These are phyloP conservation scores for Flaveria trinervia DNA, from an alignment of 129 eudicot species.

Conservation along the genomic window DNA sequence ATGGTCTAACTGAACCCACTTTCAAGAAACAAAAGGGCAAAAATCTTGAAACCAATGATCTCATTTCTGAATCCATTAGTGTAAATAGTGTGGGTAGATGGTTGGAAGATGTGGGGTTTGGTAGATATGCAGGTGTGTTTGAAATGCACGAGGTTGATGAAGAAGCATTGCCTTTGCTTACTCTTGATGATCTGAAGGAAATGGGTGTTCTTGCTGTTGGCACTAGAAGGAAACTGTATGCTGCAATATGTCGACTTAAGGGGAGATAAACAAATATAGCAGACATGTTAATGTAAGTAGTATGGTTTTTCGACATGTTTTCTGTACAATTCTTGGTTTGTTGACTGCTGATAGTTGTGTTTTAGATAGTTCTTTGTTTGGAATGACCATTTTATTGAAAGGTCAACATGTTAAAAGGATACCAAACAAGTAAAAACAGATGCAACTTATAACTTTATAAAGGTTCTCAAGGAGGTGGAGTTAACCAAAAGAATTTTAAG, in stretches of 20 bases:
- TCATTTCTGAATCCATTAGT: constrained; percentile 19
- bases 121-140: constrained; percentile 44
- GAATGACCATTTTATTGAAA: background rate
- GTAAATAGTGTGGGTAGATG: constrained; percentile 44
- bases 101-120: constrained; percentile 52
- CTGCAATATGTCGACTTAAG: constrained; percentile 46
- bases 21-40: constrained; percentile 30
- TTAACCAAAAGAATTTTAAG: background rate
- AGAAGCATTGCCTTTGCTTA: constrained; percentile 54
- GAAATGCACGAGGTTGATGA: constrained; percentile 61
- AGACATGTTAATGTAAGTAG: constrained; percentile 38
- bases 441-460: background rate
- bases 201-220: constrained; percentile 67
- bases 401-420: background rate
- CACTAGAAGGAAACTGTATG: constrained; percentile 49
- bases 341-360: constrained; percentile 31
- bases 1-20: constrained; percentile 15
- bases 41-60: constrained; percentile 25
- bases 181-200: constrained; percentile 56
- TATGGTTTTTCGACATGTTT: constrained; percentile 30
- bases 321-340: constrained; percentile 7
- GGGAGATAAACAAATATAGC: constrained; percentile 13
- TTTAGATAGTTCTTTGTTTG: background rate
- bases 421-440: background rate
- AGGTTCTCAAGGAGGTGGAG: background rate